These are phyloP conservation scores for Conticribra guillardii DNA, from an alignment of 108 stramenopile species.

Conservation along the genomic window DNA sequence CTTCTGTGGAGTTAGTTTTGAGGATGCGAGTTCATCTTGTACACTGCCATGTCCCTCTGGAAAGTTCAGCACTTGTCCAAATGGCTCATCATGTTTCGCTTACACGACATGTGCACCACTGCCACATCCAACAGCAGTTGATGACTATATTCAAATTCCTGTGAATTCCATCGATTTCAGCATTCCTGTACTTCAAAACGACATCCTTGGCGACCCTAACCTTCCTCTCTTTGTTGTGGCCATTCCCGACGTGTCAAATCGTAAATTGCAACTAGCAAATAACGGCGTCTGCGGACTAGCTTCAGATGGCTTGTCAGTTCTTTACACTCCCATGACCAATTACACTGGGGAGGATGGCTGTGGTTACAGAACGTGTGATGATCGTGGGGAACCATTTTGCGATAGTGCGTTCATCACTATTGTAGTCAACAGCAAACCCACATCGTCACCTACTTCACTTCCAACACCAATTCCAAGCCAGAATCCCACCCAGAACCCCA, in stretches of 20 bases:
- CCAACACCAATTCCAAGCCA: conserved; percentile 5
- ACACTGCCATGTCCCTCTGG: conserved; percentile 74
- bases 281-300: not conserved
- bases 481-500: conserved; percentile 9
- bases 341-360: not conserved
- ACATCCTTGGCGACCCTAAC: not conserved
- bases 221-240: not conserved
- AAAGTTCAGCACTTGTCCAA: conserved; percentile 62
- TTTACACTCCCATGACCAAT: not conserved
- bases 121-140: not conserved
- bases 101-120: conserved; percentile 73
- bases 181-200: not conserved
- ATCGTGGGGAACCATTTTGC: not conserved
- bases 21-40: conserved; percentile 72
- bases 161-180: not conserved
- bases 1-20: conserved; percentile 82
- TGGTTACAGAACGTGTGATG: not conserved
- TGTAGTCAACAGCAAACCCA: not conserved
- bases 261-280: not conserved
- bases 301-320: not conserved
- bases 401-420: not conserved
- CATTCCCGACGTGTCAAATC: not conserved
- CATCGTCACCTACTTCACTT: not conserved
- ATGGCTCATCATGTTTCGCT: conserved; percentile 74
- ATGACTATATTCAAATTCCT: not conserved